Percentiles rank a stretch among this genome's conserved stretches.
These are phyloP conservation scores for Penicillium egyptiacum DNA, from an alignment of 495 filamentous ascomycete genomes.

Conservation along the genomic window DNA sequence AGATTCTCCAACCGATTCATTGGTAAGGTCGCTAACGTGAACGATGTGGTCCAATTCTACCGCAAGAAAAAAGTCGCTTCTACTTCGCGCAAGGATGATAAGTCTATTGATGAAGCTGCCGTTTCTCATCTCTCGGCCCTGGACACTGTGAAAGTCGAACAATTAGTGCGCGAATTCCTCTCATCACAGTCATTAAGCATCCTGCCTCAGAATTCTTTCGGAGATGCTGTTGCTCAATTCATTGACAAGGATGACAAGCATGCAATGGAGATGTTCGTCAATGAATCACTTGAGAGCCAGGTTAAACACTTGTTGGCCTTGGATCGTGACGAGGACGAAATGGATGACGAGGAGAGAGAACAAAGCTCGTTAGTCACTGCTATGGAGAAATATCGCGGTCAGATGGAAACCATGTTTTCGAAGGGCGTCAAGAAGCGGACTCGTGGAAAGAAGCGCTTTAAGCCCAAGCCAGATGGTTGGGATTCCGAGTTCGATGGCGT, in stretches of 20 bases:
- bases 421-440: conserved; percentile 64
- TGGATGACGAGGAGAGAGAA: conserved; percentile 61
- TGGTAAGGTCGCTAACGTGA: conserved; percentile 86
- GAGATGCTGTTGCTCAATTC: conserved; percentile 90
- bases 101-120: conserved; percentile 55
- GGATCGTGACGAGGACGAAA: conserved; percentile 65
- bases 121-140: conserved; percentile 59
- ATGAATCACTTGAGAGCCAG: conserved; percentile 72
- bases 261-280: conserved; percentile 86
- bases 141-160: conserved; percentile 82
- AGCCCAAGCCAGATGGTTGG: conserved; percentile 78
- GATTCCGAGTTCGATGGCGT: conserved; percentile 80
- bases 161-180: conserved; percentile 82
- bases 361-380: conserved; percentile 57
- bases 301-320: conserved; percentile 69
- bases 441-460: conserved; percentile 61
- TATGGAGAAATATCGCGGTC: conserved; percentile 69
- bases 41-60: conserved; percentile 91
- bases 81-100: conserved; percentile 39
- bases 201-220: conserved; percentile 84
- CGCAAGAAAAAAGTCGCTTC: conserved; percentile 67
- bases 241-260: conserved; percentile 95
- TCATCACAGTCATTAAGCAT: conserved; percentile 83
- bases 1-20: conserved; percentile 94
- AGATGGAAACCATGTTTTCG: conserved; percentile 70